A percentile compares a stretch with the other conserved stretches of the same genome.
Evolutionary conservation across 106 monocot species (phyloP).

Genomic region (Platanthera zijinensis): DNA sequence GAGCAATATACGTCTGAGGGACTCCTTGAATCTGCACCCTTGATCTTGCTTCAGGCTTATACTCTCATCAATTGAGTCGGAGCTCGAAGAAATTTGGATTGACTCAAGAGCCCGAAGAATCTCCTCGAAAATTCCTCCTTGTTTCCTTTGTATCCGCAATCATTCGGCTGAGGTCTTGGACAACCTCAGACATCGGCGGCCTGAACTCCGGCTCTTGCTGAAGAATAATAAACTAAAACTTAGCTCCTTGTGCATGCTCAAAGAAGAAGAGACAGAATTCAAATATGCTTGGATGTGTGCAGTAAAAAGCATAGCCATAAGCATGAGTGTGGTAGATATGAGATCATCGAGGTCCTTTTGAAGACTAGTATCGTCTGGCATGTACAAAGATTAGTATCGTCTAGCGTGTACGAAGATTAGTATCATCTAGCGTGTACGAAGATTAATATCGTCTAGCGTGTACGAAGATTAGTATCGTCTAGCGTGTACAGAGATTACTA

Average conservation of each 20-base stretch:
- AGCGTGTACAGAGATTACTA: too few relatives aligned
- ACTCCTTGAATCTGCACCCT: not conserved
- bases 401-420: too few relatives aligned
- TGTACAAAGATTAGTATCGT: too few relatives aligned
- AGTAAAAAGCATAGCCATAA: not conserved
- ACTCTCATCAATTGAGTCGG: not conserved
- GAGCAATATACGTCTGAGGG: not conserved
- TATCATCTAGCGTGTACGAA: too few relatives aligned
- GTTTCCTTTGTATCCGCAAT: slow-evolving; percentile 26
- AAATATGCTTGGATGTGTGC: too few relatives aligned
- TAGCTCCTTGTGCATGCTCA: not conserved
- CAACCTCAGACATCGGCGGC: slow-evolving; percentile 91
- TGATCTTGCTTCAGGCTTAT: slow-evolving; percentile 1
- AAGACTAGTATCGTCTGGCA: too few relatives aligned
- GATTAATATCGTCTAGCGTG: too few relatives aligned
- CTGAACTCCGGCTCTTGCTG: slow-evolving; percentile 91
- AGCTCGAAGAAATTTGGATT: not conserved
- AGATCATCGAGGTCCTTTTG: too few relatives aligned
- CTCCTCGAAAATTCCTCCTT: slow-evolving; percentile 1
- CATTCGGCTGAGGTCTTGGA: slow-evolving; percentile 81
- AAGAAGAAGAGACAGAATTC: not conserved
- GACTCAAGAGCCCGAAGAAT: slow-evolving; percentile 2
- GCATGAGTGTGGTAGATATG: too few relatives aligned
- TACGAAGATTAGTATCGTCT: too few relatives aligned
- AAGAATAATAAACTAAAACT: not conserved